Conservation (phyloP, 805 yeast species). For the Metschnikowia dekortorum region DNA sequence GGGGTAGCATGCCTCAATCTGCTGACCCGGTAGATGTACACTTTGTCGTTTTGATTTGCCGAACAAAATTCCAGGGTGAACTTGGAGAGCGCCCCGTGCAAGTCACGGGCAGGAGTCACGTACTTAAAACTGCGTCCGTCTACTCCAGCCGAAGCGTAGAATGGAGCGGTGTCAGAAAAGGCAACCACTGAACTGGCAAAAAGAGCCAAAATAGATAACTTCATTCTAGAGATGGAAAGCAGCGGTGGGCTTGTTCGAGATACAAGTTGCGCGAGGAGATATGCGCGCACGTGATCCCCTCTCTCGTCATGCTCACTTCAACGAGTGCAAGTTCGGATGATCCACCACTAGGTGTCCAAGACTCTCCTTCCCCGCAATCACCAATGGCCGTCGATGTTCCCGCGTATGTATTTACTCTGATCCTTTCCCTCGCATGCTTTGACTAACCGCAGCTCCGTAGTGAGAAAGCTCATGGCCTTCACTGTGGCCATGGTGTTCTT, state of each 20-base stretch:
- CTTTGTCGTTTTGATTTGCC: conserved; percentile 10
- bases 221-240: conserved; percentile 7
- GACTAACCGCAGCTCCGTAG: conserved; percentile 45
- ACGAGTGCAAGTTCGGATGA: not conserved
- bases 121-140: conserved; percentile 13
- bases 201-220: conserved; percentile 14
- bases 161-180: conserved; percentile 17
- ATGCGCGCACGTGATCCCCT: conserved; percentile 10
- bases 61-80: conserved; percentile 19
- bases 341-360: not conserved
- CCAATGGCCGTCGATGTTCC: conserved; percentile 18
- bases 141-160: conserved; percentile 10
- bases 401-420: conserved; percentile 13
- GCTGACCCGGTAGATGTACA: conserved; percentile 26
- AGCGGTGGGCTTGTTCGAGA: not conserved
- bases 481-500: conserved; percentile 71
- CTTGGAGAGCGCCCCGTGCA: conserved; percentile 16
- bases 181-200: conserved; percentile 15
- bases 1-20: conserved; percentile 13
- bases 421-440: not conserved
- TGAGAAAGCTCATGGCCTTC: conserved; percentile 65
- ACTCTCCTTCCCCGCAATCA: not conserved
- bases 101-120: conserved; percentile 20
- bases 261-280: conserved; percentile 2
- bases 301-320: not conserved